These are phyloP conservation scores for Favolaschia claudopus DNA, from an alignment of 768 basidiomycete species.

Conservation along the genomic window DNA sequence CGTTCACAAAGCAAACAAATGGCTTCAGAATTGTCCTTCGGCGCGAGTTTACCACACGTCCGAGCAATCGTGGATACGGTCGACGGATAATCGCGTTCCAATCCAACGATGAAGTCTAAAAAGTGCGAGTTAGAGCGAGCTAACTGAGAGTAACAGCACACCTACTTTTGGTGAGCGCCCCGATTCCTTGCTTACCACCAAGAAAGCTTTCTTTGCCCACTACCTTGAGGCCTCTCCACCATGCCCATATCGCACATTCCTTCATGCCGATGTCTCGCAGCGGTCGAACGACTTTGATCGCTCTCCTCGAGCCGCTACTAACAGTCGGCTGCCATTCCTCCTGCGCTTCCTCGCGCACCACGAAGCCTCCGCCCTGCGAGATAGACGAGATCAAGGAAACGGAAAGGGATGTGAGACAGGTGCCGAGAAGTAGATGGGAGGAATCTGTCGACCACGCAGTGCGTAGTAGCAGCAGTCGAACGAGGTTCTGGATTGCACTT, in stretches of 20 bases:
- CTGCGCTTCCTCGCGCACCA: slow-evolving; percentile 69
- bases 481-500: slow-evolving; percentile 63
- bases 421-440: slow-evolving; percentile 84
- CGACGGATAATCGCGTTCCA: slow-evolving; percentile 86
- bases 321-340: slow-evolving; percentile 68
- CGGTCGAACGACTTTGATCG: slow-evolving; percentile 67
- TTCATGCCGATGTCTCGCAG: slow-evolving; percentile 79
- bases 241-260: slow-evolving; percentile 79
- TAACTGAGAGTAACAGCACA: background rate
- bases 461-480: slow-evolving; percentile 73
- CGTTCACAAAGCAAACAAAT: slow-evolving; percentile 72
- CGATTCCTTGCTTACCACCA: slow-evolving; percentile 65
- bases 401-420: slow-evolving; percentile 80
- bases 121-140: background rate
- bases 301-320: slow-evolving; percentile 18
- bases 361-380: slow-evolving; percentile 79
- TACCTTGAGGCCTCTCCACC: slow-evolving; percentile 70
- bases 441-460: slow-evolving; percentile 63
- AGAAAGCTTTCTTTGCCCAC: slow-evolving; percentile 56
- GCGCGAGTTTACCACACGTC: slow-evolving; percentile 79
- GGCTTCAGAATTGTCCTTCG: slow-evolving; percentile 60
- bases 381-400: slow-evolving; percentile 77
- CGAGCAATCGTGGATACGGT: slow-evolving; percentile 86
- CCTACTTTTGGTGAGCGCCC: slow-evolving; percentile 73
- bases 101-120: slow-evolving; percentile 78